These are phyloP conservation scores for Alternaria arborescens DNA, from an alignment of 2,329 filamentous ascomycete genomes.

Conservation along the genomic window DNA sequence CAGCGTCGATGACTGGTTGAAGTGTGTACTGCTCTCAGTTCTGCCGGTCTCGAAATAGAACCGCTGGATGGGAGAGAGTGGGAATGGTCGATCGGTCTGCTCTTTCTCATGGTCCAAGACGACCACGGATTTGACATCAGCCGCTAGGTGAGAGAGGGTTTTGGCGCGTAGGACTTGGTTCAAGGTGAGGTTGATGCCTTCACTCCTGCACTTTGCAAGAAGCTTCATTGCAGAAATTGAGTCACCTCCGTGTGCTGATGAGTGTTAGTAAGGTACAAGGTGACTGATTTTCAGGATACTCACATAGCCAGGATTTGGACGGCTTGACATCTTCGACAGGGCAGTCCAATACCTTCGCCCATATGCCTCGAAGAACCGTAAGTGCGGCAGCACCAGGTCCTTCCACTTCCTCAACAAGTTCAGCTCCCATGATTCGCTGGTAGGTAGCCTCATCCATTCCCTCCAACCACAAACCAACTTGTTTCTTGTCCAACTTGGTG, in stretches of 20 bases:
- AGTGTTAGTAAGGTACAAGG: conserved; percentile 12
- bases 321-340: conserved; percentile 34
- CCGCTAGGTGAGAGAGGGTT: conserved; percentile 40
- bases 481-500: conserved; percentile 44
- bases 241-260: conserved; percentile 42
- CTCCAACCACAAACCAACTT: conserved; percentile 56
- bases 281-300: conserved; percentile 10
- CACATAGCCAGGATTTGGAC: conserved; percentile 43
- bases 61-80: conserved; percentile 57
- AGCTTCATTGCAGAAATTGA: conserved; percentile 47
- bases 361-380: conserved; percentile 47
- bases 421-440: conserved; percentile 51
- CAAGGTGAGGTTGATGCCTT: conserved; percentile 41
- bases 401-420: conserved; percentile 34
- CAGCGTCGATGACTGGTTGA: conserved; percentile 58
- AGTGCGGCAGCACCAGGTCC: conserved; percentile 22
- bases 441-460: conserved; percentile 52
- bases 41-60: conserved; percentile 52
- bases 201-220: conserved; percentile 41
- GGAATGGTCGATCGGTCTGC: conserved; percentile 46
- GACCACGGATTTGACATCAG: conserved; percentile 22
- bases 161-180: conserved; percentile 47
- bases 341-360: conserved; percentile 54
- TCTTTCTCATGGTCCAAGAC: conserved; percentile 24
- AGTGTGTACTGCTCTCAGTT: conserved; percentile 48